A percentile compares a stretch with the other conserved stretches of the same genome.
phyloP scores from a whole-genome alignment of 805 yeast genomes.

The Vanderwaltozyma polyspora region DNA sequence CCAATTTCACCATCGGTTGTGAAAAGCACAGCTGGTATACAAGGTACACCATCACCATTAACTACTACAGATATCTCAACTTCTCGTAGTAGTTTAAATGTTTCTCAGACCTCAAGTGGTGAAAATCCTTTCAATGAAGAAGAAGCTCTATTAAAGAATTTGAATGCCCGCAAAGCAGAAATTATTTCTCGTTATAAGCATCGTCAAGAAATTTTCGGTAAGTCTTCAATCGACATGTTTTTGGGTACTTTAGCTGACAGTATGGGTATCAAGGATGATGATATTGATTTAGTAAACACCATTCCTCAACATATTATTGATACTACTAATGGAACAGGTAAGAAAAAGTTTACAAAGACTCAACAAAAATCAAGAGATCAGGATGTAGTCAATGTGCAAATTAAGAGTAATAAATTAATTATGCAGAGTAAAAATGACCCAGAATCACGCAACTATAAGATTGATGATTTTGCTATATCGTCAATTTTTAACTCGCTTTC shows the following conservation, averaged over 20 bases:
- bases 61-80: constrained; percentile 1
- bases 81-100: neutral
- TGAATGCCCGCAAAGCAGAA: constrained; percentile 23
- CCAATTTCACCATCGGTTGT: neutral
- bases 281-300: constrained; percentile 12
- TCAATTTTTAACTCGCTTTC: constrained; percentile 16
- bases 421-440: constrained; percentile 18
- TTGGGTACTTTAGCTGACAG: constrained; percentile 25
- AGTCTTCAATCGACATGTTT: constrained; percentile 25
- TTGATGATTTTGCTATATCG: constrained; percentile 14
- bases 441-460: constrained; percentile 6
- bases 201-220: constrained; percentile 23
- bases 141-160: constrained; percentile 19
- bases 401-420: constrained; percentile 18
- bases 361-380: constrained; percentile 25
- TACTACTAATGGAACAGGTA: constrained; percentile 25
- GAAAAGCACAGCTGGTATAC: neutral
- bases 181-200: constrained; percentile 26
- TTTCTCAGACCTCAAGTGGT: constrained; percentile 1
- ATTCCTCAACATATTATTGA: constrained; percentile 21
- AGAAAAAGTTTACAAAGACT: constrained; percentile 22
- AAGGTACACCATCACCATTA: constrained; percentile 2
- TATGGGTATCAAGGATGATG: constrained; percentile 21
- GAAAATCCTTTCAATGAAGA: constrained; percentile 24
- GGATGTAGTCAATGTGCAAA: constrained; percentile 17